Conservation (phyloP, 257 asterid genomes). For the Prunella vulgaris region DNA sequence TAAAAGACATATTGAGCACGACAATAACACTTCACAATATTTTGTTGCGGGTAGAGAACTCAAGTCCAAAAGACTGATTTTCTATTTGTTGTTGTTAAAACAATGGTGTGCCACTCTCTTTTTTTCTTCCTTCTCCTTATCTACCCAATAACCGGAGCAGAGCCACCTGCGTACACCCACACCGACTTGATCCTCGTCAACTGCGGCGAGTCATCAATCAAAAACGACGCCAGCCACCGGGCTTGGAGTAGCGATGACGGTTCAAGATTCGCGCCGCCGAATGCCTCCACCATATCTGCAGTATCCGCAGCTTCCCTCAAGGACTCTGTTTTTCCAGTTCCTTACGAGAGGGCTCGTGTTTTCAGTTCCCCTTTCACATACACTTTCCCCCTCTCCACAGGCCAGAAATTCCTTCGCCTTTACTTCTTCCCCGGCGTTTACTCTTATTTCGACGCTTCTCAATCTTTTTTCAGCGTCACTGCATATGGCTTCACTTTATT, state of each 20-base stretch:
- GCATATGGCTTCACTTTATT: too few species aligned
- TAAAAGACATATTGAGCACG: too few species aligned
- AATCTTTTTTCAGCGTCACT: too few species aligned
- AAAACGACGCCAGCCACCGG: conserved; percentile 22
- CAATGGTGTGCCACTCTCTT: not conserved
- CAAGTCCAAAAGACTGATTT: not conserved
- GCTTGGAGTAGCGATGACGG: conserved; percentile 41
- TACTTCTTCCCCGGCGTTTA: too few species aligned
- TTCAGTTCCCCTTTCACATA: conserved; percentile 30
- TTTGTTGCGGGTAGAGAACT: too few species aligned
- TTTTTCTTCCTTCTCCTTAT: conserved; percentile 36
- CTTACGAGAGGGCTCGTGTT: conserved; percentile 29
- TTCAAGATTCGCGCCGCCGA: conserved; percentile 19
- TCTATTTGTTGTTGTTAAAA: not conserved
- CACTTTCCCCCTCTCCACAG: not conserved
- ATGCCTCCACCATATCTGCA: conserved; percentile 19
- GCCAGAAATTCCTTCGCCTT: too few species aligned
- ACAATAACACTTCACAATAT: too few species aligned
- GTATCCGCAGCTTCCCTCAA: conserved; percentile 10
- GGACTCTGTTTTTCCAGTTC: not conserved
- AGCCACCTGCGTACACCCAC: conserved; percentile 18
- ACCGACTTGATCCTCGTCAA: conserved; percentile 42
- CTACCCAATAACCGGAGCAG: conserved; percentile 4
- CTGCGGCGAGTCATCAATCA: conserved; percentile 34
- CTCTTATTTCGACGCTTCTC: too few species aligned